Evolutionary conservation across 345 rosid genomes (phyloP).

Genomic region (Gossypium sturtianum): DNA sequence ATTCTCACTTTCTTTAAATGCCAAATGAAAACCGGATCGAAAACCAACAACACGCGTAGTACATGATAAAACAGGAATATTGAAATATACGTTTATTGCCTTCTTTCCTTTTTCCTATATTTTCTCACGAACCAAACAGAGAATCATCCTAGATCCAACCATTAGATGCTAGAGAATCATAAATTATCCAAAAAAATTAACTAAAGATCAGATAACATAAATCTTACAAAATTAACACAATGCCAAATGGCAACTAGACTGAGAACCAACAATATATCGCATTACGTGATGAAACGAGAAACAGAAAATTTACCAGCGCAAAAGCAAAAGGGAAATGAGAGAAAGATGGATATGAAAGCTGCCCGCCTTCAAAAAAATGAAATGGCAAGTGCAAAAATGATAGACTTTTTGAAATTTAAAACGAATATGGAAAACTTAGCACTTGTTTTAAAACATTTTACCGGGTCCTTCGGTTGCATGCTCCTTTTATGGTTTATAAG

Average conservation of each 20-base stretch:
- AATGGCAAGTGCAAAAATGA: not conserved
- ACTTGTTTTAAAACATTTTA: not conserved
- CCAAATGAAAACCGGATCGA: not conserved
- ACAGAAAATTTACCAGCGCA: not conserved
- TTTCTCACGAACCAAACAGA: not conserved
- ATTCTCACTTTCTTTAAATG: no score
- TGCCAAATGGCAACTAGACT: no score
- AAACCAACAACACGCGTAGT: not conserved
- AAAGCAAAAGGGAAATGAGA: not conserved
- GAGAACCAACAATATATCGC: not conserved
- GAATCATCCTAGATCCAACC: no score
- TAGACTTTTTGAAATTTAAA: constrained; percentile 5
- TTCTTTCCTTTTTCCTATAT: not conserved
- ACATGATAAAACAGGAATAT: not conserved
- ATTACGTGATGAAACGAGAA: not conserved
- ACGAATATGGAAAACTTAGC: not conserved
- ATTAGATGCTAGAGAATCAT: no score
- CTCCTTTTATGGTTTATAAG: not conserved
- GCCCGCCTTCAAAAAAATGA: not conserved
- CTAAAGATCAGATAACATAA: no score
- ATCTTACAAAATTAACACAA: no score
- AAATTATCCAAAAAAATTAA: no score
- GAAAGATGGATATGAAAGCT: not conserved
- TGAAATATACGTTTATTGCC: not conserved
- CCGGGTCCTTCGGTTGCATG: not conserved